Evolutionary conservation across 345 rosid genomes (phyloP), one percentile per base, ranked within the genome.

Genomic region (Eucalyptus brandiana): DNA sequence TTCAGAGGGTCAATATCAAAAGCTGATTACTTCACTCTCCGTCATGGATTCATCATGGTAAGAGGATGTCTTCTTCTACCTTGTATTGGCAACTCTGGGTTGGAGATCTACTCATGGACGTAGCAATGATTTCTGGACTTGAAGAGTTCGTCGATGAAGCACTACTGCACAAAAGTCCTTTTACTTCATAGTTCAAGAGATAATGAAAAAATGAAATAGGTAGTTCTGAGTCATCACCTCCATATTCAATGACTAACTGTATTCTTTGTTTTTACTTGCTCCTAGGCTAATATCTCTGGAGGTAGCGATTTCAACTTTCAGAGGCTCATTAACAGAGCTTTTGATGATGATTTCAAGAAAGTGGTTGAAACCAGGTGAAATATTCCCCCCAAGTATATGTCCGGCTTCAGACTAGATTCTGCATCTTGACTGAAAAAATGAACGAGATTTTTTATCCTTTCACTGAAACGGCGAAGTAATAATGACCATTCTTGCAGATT

Each of bases 221-320:
- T 37, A 19, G 45, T 76, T 11, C 28, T 11, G 6, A 21, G 45
- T 37, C 45, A 76, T 37, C 83, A 37, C 83, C 45, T 37, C 45
- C 16, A 10, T 24, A 37, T 37, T 37, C 45, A 50, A 86, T 86
- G n/a, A 51, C 24, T 50, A 51, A 51, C 14, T 9, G 87, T 11
- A 30, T 11, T 86, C 44, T 50, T 86, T n/a, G 12, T 40, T 76
- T 81, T 87, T 50, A 85, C 45, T 65, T 80, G 32, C 53, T 34
- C 32, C 49, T 53, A 90, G 92, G 92, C 92, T 28, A 88, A 91
- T 69, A 65, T 13, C 12, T 87, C 87, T 37, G 88, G 89, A 69
- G 87, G 89, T 34, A 90, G 90, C 86, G 34, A 65, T 67, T 91
- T 88, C 89, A 90, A 91, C 88, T 91, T 91, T 88, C 90, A 91